Evolutionary conservation across 768 basidiomycete species (phyloP).

Genomic region (Kwoniella europaea): DNA sequence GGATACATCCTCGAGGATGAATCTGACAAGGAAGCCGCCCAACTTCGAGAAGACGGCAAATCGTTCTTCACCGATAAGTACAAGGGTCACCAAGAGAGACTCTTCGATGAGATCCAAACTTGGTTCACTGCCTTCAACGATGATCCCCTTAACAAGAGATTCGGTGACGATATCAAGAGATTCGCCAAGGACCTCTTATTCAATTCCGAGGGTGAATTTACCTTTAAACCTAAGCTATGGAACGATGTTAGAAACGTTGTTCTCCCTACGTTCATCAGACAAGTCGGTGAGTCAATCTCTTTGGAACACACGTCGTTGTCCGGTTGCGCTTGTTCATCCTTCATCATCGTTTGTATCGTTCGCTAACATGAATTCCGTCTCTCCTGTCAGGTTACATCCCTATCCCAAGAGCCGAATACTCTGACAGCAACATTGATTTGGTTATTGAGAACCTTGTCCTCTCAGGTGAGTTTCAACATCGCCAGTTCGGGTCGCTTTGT

Average conservation of each 20-base stretch:
- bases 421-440: slow-evolving; percentile 80
- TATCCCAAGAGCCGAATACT: slow-evolving; percentile 93
- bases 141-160: slow-evolving; percentile 78
- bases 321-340: too few relatives aligned
- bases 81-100: slow-evolving; percentile 75
- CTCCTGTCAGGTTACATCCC: slow-evolving; percentile 62
- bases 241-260: slow-evolving; percentile 83
- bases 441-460: slow-evolving; percentile 89
- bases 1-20: slow-evolving; percentile 84
- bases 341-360: too few relatives aligned
- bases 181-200: slow-evolving; percentile 79
- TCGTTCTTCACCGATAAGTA: slow-evolving; percentile 77
- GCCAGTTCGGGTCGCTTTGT: too few relatives aligned
- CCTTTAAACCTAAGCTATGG: slow-evolving; percentile 86
- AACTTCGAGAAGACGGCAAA: slow-evolving; percentile 73
- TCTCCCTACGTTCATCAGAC: slow-evolving; percentile 74
- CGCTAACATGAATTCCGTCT: too few relatives aligned
- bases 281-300: slow-evolving; percentile 65
- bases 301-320: too few relatives aligned
- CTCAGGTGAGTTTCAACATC: too few relatives aligned
- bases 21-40: slow-evolving; percentile 69
- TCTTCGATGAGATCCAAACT: slow-evolving; percentile 71
- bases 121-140: slow-evolving; percentile 87
- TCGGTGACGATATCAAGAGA: slow-evolving; percentile 77
- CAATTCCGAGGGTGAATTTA: slow-evolving; percentile 72